Percentiles rank a stretch among this genome's conserved stretches.
Evolutionary conservation across 164 flowering plant genomes (phyloP).

Genomic region (Dillenia suffruticosa): DNA sequence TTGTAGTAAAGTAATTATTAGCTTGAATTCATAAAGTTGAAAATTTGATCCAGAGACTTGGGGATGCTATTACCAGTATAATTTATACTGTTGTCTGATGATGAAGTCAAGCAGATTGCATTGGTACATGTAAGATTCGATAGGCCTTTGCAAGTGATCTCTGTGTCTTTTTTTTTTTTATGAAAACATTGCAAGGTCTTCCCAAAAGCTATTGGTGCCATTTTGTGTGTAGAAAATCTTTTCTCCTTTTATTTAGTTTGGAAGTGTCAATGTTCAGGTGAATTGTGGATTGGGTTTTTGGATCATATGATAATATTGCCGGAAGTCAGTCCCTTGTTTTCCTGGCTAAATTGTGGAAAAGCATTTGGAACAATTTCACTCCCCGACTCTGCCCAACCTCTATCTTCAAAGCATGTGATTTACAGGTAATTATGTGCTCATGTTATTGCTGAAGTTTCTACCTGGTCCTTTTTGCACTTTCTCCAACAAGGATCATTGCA

Average conservation of each 20-base stretch:
- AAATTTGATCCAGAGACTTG: background rate
- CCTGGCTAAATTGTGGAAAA: conserved; percentile 79
- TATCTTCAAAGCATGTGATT: conserved; percentile 57
- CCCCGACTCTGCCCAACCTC: conserved; percentile 42
- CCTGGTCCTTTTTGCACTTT: too few species aligned
- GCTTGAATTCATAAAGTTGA: background rate
- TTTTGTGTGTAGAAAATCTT: too few species aligned
- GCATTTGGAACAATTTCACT: conserved; percentile 42
- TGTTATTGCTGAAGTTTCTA: too few species aligned
- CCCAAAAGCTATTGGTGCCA: too few species aligned
- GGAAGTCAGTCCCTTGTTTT: conserved; percentile 85
- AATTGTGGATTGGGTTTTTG: background rate
- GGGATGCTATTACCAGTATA: background rate
- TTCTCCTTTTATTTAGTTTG: too few species aligned
- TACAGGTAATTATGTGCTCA: conserved; percentile 45
- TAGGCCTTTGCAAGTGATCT: too few species aligned
- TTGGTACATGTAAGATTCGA: too few species aligned
- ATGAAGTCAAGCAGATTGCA: too few species aligned
- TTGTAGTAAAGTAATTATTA: background rate
- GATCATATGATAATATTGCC: conserved; percentile 16
- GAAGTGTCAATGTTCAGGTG: too few species aligned
- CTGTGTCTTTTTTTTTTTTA: too few species aligned
- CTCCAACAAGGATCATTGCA: too few species aligned
- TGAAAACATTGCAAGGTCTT: background rate
- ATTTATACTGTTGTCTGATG: too few species aligned